Conservation (phyloP, 306 rosid species). For the Cicer pinnatifidum region DNA sequence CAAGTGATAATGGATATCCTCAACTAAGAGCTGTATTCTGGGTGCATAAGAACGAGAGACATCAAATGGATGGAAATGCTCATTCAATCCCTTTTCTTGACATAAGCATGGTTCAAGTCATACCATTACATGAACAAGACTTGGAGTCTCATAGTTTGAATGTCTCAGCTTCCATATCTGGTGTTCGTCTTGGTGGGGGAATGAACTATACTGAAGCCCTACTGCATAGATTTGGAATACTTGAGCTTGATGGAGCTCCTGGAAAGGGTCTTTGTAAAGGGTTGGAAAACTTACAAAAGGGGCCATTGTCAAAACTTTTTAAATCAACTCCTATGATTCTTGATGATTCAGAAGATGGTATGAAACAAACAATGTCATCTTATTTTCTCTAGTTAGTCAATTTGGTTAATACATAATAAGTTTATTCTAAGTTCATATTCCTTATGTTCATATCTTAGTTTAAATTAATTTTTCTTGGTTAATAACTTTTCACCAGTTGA, state of each 20-base stretch:
- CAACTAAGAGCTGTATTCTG: conserved; percentile 86
- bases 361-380: conserved; percentile 38
- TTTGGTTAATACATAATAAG: conserved; percentile 21
- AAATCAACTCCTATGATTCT: conserved; percentile 58
- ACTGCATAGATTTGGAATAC: conserved; percentile 88
- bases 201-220: conserved; percentile 92
- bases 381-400: conserved; percentile 38
- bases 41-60: conserved; percentile 66
- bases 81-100: conserved; percentile 70
- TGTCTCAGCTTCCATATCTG: conserved; percentile 83
- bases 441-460: neutral
- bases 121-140: conserved; percentile 74
- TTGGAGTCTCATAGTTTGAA: conserved; percentile 77
- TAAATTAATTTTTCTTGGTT: conserved; percentile 16
- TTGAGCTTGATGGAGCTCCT: conserved; percentile 93
- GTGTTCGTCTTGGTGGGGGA: conserved; percentile 93
- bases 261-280: conserved; percentile 76
- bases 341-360: conserved; percentile 66
- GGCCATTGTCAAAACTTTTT: conserved; percentile 85
- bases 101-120: conserved; percentile 69
- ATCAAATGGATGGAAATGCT: conserved; percentile 48
- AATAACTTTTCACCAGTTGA: conserved; percentile 49
- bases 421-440: conserved; percentile 32
- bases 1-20: conserved; percentile 63
- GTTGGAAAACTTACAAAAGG: conserved; percentile 76